Base-by-base conservation (phyloP, 371 early-diverging fungal species). In the Blyttiomyces sp. region DNA sequence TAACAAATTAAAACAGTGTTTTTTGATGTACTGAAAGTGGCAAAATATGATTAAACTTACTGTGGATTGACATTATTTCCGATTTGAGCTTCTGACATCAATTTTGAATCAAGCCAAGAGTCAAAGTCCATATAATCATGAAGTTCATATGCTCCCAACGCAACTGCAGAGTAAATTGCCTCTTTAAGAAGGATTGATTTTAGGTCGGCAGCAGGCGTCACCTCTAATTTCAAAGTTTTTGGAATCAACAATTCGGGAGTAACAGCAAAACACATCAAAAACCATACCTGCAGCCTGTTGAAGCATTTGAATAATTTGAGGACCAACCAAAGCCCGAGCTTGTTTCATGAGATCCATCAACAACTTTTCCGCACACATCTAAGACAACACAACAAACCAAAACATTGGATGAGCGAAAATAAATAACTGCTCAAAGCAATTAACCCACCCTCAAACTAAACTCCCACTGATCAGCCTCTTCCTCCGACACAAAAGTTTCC, bases 391-490 rank as follows among this genome's bases (percentile, higher is more conserved):
- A 51, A 13, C 0, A n/a, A 19, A 17, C 9, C 19, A 48, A 48
- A 59, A 30, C 28, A 32, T 33, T 11, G 23, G 2, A 52, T 23
- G 27, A 9, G 33, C 16, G 11, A 4, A 5, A 4, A 13, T 43
- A 36, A 33, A 24, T 32, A 49, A 43, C 30, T 31, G 49, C 27
- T 5, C 23, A 52, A 4, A 51, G n/a, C 6, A 50, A 59, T 26
- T 23, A 33, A 44, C 43, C 19, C 42, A 85, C 86, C 57, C 94
- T 68, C 46, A 92, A 63, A 56, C 88, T 88, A 70, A 83, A 93
- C 61, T 86, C 88, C 90, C 92, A 94, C 43, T 88, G 86, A 63
- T 94, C 93, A 9, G 89, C 80, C 55, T 90, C 92, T 21, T 90
- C 85, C 16, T 86, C 85, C 42, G 81, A 76, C 9, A 88, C 72